Conservation (phyloP, 192 early-diverging fungal species). For the Dissophora globulifera region DNA sequence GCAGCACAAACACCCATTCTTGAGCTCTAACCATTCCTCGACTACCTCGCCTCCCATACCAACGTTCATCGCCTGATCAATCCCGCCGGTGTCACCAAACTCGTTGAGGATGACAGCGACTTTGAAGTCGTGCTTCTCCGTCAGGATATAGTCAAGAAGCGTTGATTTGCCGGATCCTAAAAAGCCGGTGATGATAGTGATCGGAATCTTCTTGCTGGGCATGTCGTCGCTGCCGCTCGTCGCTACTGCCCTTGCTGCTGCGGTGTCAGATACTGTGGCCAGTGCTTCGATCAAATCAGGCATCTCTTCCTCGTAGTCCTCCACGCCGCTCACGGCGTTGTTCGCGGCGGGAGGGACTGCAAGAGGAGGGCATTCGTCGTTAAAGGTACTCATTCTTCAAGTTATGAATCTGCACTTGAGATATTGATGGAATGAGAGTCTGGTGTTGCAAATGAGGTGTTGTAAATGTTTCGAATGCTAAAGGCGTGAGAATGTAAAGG, state of each 20-base stretch:
- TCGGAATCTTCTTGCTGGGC: conserved; percentile 45
- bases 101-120: conserved; percentile 99
- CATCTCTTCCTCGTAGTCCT: conserved; percentile 39
- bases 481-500: no score
- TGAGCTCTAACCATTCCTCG: conserved; percentile 97
- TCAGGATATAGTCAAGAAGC: conserved; percentile 85
- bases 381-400: conserved; percentile 32
- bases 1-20: conserved; percentile 98
- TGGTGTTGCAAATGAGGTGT: background rate
- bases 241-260: background rate
- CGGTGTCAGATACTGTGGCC: background rate
- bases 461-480: no score
- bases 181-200: conserved; percentile 69
- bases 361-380: conserved; percentile 45
- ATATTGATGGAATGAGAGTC: background rate
- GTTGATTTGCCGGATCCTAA: conserved; percentile 94
- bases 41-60: conserved; percentile 83
- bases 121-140: conserved; percentile 88
- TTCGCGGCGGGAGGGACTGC: conserved; percentile 5
- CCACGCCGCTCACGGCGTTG: background rate
- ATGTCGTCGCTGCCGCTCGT: background rate
- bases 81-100: conserved; percentile 94
- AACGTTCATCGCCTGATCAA: conserved; percentile 92
- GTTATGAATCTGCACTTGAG: no score
- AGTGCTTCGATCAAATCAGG: conserved; percentile 36